phyloP scores from a whole-genome alignment of 139 green algal species.

The Micractinium conductrix region DNA sequence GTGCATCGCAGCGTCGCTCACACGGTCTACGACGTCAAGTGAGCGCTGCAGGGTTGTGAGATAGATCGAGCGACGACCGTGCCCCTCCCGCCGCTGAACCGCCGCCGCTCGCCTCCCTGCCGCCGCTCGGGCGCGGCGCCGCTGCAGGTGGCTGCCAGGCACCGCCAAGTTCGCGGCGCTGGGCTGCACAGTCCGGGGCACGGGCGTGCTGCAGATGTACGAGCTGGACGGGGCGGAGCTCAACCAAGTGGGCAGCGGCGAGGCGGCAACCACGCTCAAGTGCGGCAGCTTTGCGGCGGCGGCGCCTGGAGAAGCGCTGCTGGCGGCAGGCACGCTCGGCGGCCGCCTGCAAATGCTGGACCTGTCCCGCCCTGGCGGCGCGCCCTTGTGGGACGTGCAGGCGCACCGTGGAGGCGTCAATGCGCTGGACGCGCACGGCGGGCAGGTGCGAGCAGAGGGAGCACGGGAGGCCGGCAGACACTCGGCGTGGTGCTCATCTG shows the following conservation, averaged over 20 bases:
- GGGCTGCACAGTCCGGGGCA: conserved; percentile 72
- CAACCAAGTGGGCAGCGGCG: conserved; percentile 57
- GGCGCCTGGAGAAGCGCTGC: conserved; percentile 48
- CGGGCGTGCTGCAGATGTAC: conserved; percentile 78
- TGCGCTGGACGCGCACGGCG: conserved; percentile 79
- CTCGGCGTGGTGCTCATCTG: too few species aligned
- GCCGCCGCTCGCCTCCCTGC: background rate
- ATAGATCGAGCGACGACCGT: background rate
- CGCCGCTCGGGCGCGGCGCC: background rate
- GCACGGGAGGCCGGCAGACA: too few species aligned
- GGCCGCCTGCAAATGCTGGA: conserved; percentile 84
- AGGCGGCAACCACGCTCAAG: conserved; percentile 75
- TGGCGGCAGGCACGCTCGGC: conserved; percentile 84
- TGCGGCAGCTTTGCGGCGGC: conserved; percentile 77
- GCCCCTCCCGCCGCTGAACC: background rate
- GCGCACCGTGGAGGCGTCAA: conserved; percentile 87
- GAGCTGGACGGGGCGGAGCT: conserved; percentile 65
- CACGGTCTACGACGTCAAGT: conserved; percentile 88
- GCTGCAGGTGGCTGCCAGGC: conserved; percentile 83
- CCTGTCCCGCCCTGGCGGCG: conserved; percentile 57
- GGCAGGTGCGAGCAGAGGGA: too few species aligned
- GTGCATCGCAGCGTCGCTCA: conserved; percentile 71
- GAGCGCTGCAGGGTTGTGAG: conserved; percentile 5
- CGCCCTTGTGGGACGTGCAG: conserved; percentile 64
- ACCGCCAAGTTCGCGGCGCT: conserved; percentile 82